Base-by-base conservation (phyloP, 2,329 filamentous ascomycete genomes). In the Clonostachys byssicola region DNA sequence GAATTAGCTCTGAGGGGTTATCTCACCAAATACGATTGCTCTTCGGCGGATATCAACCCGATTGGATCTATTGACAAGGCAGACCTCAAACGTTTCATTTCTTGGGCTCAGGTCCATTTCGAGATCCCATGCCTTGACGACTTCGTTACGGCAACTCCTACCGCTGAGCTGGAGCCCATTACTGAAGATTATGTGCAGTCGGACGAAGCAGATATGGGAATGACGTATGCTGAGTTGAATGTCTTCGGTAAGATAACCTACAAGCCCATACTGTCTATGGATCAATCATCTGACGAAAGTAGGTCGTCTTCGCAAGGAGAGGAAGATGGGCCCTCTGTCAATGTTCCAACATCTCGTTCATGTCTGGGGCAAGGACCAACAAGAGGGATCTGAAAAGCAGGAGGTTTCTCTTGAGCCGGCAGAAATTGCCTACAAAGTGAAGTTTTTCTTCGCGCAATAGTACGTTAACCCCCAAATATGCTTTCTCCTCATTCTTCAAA, bases 41-140 rank as follows among this genome's bases (percentile, higher is more conserved):
- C 38, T 10, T 44, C 34, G 18, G 47, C 47, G 10, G 47, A 49
- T 17, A 45, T 54, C 8, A 47, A 50, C 13, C 52, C 52, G 3
- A 45, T 54, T 14, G 52, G 52, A 58, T 70, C 68, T 14, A 73
- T 72, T 23, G 66, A 50, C 34, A 89, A 89, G 60, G 79, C 74
- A 3, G 86, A 89, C 54, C 72, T 86, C 3, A 85, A 81, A 57
- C 63, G 70, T 14, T 88, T 89, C 65, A 82, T 86, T 51, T 63
- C 62, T 35, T 88, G 78, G 72, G 74, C 80, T 3, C 60, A 70
- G 17, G 65, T 65, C 17, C 67, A 71, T 18, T 88, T 85, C 63
- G 62, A 74, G 6, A 67, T 89, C 3, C 82, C 83, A 0, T 81
- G 88, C 44, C 68, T 88, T 34, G 63, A 75, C 7, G 74, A 80